Conservation (phyloP, 1,284 basidiomycete species). For the Fomitopsis schrenkii region DNA sequence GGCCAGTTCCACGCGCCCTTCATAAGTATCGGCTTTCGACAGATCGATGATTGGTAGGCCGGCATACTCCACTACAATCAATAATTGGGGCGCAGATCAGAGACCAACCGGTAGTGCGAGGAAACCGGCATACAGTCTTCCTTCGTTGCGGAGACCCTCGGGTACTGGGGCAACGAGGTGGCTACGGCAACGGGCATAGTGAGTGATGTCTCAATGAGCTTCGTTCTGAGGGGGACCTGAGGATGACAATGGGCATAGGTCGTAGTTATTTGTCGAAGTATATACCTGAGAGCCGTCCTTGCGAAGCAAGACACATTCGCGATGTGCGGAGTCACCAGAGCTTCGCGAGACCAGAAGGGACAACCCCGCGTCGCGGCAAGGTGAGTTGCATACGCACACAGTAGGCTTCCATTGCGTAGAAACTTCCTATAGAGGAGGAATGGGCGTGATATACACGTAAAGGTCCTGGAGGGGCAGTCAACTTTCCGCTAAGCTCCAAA, state of each 20-base stretch:
- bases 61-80: constrained; percentile 56
- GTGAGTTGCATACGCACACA: background rate
- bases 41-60: constrained; percentile 66
- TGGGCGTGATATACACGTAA: background rate
- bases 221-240: background rate
- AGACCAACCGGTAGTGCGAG: background rate
- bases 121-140: constrained; percentile 24
- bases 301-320: background rate
- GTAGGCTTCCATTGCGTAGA: background rate
- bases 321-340: background rate
- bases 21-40: constrained; percentile 41
- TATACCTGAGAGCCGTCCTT: background rate
- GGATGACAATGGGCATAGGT: background rate
- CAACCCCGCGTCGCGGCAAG: background rate
- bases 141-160: constrained; percentile 25
- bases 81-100: background rate
- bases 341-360: background rate
- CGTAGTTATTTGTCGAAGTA: background rate
- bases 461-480: background rate
- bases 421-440: background rate
- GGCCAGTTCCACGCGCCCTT: constrained; percentile 46
- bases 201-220: background rate
- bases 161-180: constrained; percentile 24
- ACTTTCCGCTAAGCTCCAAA: background rate
- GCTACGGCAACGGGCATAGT: constrained; percentile 2